Evolutionary conservation across 2,329 filamentous ascomycete genomes (phyloP).

Genomic region (Monosporascus sp.): DNA sequence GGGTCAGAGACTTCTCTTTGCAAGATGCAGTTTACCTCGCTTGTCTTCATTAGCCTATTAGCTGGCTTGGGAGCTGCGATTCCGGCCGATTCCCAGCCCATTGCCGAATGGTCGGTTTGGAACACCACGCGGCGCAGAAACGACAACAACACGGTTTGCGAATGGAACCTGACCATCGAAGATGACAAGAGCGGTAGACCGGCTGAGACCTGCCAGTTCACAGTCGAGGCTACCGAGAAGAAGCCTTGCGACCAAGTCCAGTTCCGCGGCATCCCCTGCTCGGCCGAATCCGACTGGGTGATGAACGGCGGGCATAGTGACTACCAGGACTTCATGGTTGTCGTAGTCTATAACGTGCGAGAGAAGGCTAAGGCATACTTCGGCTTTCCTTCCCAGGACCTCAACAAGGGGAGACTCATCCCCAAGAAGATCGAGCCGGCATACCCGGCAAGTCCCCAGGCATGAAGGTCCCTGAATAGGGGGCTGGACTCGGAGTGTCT

Average conservation of each 20-base stretch:
- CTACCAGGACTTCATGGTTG: background rate
- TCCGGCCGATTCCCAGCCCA: background rate
- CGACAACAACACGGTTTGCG: background rate
- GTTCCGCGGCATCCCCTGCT: background rate
- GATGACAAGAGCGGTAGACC: background rate
- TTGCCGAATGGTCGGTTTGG: background rate
- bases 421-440: background rate
- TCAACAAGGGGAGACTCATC: background rate
- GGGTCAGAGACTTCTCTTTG: background rate
- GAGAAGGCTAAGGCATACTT: background rate
- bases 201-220: background rate
- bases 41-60: background rate
- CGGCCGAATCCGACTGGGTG: background rate
- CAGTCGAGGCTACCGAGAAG: background rate
- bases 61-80: background rate
- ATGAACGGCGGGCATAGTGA: background rate
- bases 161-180: background rate
- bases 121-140: background rate
- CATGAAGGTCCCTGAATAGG: too few relatives aligned
- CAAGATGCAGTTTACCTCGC: background rate
- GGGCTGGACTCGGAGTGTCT: too few relatives aligned
- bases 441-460: constrained; percentile 9
- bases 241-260: background rate
- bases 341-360: background rate
- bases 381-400: background rate